Evolutionary conservation across 2,329 filamentous ascomycete genomes (phyloP).

Genomic region (Talaromyces sp.): DNA sequence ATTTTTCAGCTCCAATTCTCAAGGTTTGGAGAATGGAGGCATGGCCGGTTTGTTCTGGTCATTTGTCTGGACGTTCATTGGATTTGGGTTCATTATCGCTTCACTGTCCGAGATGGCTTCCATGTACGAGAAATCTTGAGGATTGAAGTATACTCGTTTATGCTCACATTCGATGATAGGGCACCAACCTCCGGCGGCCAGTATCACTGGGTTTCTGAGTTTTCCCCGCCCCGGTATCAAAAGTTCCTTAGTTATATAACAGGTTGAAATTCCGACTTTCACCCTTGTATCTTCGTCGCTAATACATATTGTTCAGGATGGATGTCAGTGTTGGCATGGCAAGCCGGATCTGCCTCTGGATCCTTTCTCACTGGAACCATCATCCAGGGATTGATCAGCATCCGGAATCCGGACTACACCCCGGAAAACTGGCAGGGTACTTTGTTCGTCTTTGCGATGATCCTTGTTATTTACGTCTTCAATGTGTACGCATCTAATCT

Average conservation of each 20-base stretch:
- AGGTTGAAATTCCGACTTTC: slow-evolving; percentile 26
- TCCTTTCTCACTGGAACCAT: slow-evolving; percentile 48
- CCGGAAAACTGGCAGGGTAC: slow-evolving; percentile 49
- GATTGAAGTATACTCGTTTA: neutral
- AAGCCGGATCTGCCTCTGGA: slow-evolving; percentile 48
- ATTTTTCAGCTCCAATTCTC: slow-evolving; percentile 2
- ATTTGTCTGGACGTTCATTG: slow-evolving; percentile 54
- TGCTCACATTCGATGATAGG: slow-evolving; percentile 24
- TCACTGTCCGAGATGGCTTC: slow-evolving; percentile 61
- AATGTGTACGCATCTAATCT: slow-evolving; percentile 35
- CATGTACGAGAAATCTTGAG: neutral
- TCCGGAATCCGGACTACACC: slow-evolving; percentile 42
- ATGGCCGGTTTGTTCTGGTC: slow-evolving; percentile 28
- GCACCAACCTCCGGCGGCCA: slow-evolving; percentile 57
- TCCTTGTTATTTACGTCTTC: slow-evolving; percentile 41
- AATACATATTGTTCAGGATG: slow-evolving; percentile 34
- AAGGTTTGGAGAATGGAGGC: slow-evolving; percentile 20
- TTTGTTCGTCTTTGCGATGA: slow-evolving; percentile 47
- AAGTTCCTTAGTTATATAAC: slow-evolving; percentile 55
- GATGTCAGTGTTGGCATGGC: slow-evolving; percentile 51
- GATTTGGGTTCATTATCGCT: slow-evolving; percentile 60
- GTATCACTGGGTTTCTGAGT: slow-evolving; percentile 58
- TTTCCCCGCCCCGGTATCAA: slow-evolving; percentile 48
- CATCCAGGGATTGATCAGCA: slow-evolving; percentile 45
- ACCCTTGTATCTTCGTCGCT: neutral